phyloP scores from a whole-genome alignment of 208 protist genomes.

The Trypanosoma platydactyli region DNA sequence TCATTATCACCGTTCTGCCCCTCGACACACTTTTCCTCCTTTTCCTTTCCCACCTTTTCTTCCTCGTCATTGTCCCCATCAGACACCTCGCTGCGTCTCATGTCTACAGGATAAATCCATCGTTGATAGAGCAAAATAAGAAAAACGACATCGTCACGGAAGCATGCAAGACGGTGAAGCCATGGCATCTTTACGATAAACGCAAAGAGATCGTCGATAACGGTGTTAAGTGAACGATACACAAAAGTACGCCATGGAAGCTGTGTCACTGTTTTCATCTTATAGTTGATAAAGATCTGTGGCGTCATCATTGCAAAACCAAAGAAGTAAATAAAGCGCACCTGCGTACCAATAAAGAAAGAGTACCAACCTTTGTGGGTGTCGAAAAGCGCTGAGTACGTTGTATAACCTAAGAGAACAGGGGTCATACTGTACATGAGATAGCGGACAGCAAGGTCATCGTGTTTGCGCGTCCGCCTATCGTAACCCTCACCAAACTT shows the following conservation, averaged over 20 bases:
- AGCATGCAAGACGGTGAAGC: conserved; percentile 96
- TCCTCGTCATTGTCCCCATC: conserved; percentile 28
- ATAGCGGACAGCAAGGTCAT: conserved; percentile 94
- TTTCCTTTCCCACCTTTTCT: conserved; percentile 4
- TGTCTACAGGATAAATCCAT: conserved; percentile 98
- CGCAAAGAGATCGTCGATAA: conserved; percentile 99
- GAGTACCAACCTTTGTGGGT: conserved; percentile 94
- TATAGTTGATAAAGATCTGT: conserved; percentile 99
- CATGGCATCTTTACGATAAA: conserved; percentile 99
- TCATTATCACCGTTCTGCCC: background rate
- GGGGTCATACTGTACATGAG: conserved; percentile 93
- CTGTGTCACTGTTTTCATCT: conserved; percentile 98
- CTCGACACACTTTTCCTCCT: conserved; percentile 13
- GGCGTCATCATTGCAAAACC: conserved; percentile 99
- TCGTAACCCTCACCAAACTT: conserved; percentile 71
- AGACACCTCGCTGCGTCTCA: conserved; percentile 52
- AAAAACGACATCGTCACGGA: conserved; percentile 98
- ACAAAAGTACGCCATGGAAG: conserved; percentile 98
- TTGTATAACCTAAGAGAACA: conserved; percentile 90
- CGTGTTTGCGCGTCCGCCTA: conserved; percentile 81
- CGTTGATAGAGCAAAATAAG: conserved; percentile 97
- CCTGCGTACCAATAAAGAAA: conserved; percentile 86
- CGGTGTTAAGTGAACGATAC: conserved; percentile 98
- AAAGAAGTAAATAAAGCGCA: conserved; percentile 93
- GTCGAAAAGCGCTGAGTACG: conserved; percentile 95